Evolutionary conservation across 2,329 filamentous ascomycete species (phyloP), one percentile per base, ranked within the genome.

Genomic region (Scopulariopsis brevicaulis): DNA sequence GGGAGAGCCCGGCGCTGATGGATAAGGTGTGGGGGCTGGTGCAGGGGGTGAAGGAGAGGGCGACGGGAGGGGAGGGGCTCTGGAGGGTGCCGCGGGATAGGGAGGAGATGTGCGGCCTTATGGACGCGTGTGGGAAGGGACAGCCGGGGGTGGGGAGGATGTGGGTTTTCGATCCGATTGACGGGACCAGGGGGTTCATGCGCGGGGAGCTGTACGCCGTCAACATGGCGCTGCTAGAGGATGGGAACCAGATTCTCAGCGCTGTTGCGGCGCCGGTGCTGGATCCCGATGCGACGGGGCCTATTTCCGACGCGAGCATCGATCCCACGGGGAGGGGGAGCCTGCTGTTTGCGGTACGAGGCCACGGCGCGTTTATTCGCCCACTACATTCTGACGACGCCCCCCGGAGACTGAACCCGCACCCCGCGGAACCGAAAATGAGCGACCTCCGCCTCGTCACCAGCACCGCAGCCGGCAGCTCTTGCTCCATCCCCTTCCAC

Each of bases 121-220:
- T 84, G 52, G 80, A 83, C 65, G 72, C 72, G 62, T 81, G 79
- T 60, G 74, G 77, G 34, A 62, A 69, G 22, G 72, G 72, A 25
- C 66, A 65, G 18, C 75, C 72, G 4, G 68, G 65, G 7, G 4
- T 57, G 55, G 75, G 74, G 8, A 66, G 79, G 15, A 74, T 76
- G 10, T 84, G 81, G 80, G 73, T 84, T 0, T 82, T 84, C 63
- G 81, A 84, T 63, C 81, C 81, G 0, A 83, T 84, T 34, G 81
- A 84, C 61, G 81, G 81, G 8, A 84, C 81, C 2, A 77, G 79
- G 68, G 81, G 79, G 0, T 84, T 80, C 57, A 70, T 84, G 10
- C 68, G 70, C 12, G 75, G 77, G 6, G 70, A 81, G 62, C 74
- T 81, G 53, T 84, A 83, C 62, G 81, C 79, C 58, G 78, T 83